Evolutionary conservation across 2,329 filamentous ascomycete genomes (phyloP).

Genomic region (Penicillium sclerotiorum): DNA sequence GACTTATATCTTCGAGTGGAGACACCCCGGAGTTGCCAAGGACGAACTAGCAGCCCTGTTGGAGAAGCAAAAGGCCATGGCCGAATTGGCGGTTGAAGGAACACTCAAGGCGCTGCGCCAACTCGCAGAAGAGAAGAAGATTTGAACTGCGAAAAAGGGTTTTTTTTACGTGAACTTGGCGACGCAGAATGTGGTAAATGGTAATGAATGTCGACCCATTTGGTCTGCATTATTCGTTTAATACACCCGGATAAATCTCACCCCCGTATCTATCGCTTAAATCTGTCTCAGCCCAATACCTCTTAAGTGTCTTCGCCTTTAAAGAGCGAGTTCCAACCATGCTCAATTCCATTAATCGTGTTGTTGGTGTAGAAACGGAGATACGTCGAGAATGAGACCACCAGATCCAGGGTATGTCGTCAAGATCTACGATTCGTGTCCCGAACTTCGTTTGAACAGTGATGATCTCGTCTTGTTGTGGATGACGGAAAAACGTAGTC

Average conservation of each 20-base stretch:
- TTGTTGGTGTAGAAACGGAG: slow-evolving; percentile 7
- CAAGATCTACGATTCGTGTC: no score
- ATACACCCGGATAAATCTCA: neutral
- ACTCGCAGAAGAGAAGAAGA: slow-evolving; percentile 18
- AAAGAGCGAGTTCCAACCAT: neutral
- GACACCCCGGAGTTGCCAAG: slow-evolving; percentile 30
- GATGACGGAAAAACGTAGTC: neutral
- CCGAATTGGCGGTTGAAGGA: slow-evolving; percentile 23
- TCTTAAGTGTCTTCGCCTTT: neutral
- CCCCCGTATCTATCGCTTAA: slow-evolving; percentile 4
- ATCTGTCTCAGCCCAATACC: neutral
- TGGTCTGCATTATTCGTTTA: neutral
- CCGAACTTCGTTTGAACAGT: no score
- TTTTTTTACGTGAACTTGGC: no score
- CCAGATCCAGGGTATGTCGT: neutral
- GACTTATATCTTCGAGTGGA: slow-evolving; percentile 48
- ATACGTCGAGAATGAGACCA: neutral
- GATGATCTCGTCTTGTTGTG: neutral
- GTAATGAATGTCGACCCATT: no score
- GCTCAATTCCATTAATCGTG: slow-evolving; percentile 4
- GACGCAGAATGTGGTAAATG: no score
- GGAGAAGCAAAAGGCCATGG: slow-evolving; percentile 26
- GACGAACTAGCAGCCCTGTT: slow-evolving; percentile 15
- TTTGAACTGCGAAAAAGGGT: slow-evolving; percentile 7
- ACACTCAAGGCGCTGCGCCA: slow-evolving; percentile 22